phyloP scores from a whole-genome alignment of 768 basidiomycete species.

The Mycena haematopus region DNA sequence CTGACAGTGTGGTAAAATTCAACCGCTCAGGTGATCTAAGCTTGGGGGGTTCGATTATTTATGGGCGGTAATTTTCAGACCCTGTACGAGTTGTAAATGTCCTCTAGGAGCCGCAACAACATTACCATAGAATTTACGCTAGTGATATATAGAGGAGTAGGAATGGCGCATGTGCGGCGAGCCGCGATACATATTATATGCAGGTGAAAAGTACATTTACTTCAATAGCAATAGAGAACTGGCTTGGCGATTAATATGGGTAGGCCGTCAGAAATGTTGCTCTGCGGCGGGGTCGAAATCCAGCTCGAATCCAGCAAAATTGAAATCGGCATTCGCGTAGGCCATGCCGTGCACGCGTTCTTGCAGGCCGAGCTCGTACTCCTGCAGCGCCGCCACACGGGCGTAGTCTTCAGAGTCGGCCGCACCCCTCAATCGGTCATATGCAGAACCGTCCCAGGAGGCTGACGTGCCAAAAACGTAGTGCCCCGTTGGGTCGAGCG shows the following conservation, averaged over 20 bases:
- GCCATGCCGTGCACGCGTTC: constrained; percentile 5
- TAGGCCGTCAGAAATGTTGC: background rate
- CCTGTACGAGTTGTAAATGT: no score
- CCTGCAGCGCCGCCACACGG: constrained; percentile 11
- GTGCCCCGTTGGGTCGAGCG: constrained; percentile 5
- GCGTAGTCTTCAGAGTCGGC: background rate
- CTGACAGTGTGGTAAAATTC: no score
- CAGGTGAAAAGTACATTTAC: background rate
- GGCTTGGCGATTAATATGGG: background rate
- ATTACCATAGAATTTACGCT: background rate
- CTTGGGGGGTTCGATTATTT: no score
- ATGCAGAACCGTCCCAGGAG: background rate
- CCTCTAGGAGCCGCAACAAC: no score
- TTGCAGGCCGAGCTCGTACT: constrained; percentile 17
- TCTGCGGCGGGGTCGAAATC: constrained; percentile 1
- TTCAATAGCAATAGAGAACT: background rate
- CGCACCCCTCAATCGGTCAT: background rate
- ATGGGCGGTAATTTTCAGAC: no score
- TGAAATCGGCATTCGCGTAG: background rate
- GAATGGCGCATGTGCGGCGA: no score
- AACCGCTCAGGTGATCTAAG: no score
- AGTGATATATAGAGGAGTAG: constrained; percentile 1
- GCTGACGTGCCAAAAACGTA: constrained; percentile 3
- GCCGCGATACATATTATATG: constrained; percentile 5
- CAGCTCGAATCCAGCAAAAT: background rate